Conservation (phyloP, 2,329 filamentous ascomycete species). For the Phialemoniopsis sp. region DNA sequence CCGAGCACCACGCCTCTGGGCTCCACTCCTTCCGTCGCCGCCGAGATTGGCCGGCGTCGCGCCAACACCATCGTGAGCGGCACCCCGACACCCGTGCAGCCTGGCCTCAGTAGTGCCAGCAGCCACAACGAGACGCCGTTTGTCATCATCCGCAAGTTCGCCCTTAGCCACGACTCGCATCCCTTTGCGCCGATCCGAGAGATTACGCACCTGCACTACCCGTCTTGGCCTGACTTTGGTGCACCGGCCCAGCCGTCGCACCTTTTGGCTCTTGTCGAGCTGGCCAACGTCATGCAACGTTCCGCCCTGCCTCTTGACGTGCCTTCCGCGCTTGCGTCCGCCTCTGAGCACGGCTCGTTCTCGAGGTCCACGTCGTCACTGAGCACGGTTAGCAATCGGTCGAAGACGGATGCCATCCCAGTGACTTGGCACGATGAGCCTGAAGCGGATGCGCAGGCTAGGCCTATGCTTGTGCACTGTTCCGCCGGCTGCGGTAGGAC, state of each 20-base stretch:
- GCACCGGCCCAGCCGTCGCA: slow-evolving; percentile 85
- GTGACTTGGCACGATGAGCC: slow-evolving; percentile 55
- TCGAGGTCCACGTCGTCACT: slow-evolving; percentile 1
- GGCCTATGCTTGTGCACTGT: slow-evolving; percentile 89
- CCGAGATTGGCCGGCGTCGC: slow-evolving; percentile 42
- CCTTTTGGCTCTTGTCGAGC: slow-evolving; percentile 82
- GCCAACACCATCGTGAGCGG: slow-evolving; percentile 42
- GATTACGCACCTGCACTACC: slow-evolving; percentile 91
- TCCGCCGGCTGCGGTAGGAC: slow-evolving; percentile 94
- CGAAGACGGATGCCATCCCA: slow-evolving; percentile 15
- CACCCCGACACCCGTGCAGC: not conserved
- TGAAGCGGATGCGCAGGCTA: slow-evolving; percentile 42
- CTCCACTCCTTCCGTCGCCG: slow-evolving; percentile 9
- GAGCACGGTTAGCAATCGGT: slow-evolving; percentile 2
- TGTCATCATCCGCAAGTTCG: slow-evolving; percentile 83
- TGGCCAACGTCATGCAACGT: slow-evolving; percentile 72
- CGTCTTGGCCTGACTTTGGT: slow-evolving; percentile 96
- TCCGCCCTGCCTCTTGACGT: slow-evolving; percentile 43
- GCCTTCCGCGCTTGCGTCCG: slow-evolving; percentile 10
- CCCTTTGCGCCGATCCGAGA: slow-evolving; percentile 87
- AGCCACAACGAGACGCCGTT: slow-evolving; percentile 58
- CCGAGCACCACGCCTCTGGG: slow-evolving; percentile 10
- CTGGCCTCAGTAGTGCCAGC: slow-evolving; percentile 13
- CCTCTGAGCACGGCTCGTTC: not conserved
- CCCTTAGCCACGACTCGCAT: slow-evolving; percentile 68